phyloP scores from a whole-genome alignment of 257 asterid species.

The Salvia splendens region DNA sequence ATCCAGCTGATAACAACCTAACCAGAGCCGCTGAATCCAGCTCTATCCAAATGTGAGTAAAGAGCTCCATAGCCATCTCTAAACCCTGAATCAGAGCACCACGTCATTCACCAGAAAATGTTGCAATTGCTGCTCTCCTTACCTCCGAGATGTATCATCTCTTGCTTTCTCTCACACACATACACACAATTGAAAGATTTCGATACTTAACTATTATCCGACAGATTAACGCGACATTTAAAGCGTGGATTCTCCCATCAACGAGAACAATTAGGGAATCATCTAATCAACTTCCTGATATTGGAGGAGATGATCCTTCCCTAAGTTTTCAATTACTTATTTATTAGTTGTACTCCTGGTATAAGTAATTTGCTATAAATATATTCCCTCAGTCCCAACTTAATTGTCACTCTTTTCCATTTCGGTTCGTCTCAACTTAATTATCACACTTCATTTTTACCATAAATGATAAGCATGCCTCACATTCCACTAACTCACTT shows the following conservation, averaged over 20 bases:
- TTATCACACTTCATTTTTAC: no score
- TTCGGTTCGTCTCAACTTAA: no score
- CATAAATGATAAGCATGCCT: no score
- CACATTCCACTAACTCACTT: no score
- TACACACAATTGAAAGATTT: neutral
- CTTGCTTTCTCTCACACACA: neutral
- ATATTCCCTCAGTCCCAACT: no score
- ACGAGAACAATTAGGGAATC: slow-evolving; percentile 38
- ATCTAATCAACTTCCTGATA: slow-evolving; percentile 51
- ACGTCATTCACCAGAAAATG: slow-evolving; percentile 71
- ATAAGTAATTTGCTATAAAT: neutral
- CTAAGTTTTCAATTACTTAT: slow-evolving; percentile 35
- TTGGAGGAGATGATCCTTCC: slow-evolving; percentile 81
- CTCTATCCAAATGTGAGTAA: no score
- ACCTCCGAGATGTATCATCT: slow-evolving; percentile 54
- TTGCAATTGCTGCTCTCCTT: slow-evolving; percentile 73
- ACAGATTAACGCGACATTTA: slow-evolving; percentile 69
- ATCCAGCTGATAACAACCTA: no score
- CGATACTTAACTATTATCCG: neutral
- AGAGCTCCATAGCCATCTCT: no score
- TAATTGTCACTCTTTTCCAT: no score
- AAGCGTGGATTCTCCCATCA: slow-evolving; percentile 77
- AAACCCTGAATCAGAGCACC: no score
- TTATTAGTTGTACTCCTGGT: neutral
- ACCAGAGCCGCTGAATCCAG: no score